Evolutionary conservation across 257 asterid species (phyloP).

Genomic region (Nemophila menziesii): DNA sequence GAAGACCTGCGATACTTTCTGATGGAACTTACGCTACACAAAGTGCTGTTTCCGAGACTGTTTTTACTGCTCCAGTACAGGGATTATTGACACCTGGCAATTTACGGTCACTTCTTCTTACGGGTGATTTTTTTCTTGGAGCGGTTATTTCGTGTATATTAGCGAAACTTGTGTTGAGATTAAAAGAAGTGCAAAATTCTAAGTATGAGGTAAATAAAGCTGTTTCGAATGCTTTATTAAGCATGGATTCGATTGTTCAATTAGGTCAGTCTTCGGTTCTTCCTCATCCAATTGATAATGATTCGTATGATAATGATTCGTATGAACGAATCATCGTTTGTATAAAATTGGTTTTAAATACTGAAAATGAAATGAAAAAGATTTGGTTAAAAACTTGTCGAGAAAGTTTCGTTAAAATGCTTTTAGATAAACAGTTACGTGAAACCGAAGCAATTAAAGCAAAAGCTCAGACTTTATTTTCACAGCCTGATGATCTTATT

Average conservation of each 20-base stretch:
- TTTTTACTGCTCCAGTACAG: constrained; percentile 67
- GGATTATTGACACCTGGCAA: constrained; percentile 61
- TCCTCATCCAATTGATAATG: constrained; percentile 91
- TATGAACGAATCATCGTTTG: constrained; percentile 72
- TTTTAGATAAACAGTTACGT: constrained; percentile 80
- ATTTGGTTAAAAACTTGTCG: constrained; percentile 85
- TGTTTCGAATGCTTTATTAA: constrained; percentile 45
- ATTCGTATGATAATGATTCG: no score
- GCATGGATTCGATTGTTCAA: constrained; percentile 79
- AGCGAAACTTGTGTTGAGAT: constrained; percentile 63
- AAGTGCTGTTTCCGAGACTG: constrained; percentile 96
- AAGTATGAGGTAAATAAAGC: constrained; percentile 73
- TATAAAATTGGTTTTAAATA: constrained; percentile 59
- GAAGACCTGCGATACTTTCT: constrained; percentile 89
- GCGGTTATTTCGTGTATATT: constrained; percentile 82
- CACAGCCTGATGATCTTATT: constrained; percentile 95
- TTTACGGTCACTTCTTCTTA: constrained; percentile 82
- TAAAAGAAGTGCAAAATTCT: constrained; percentile 85
- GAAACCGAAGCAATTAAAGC: constrained; percentile 87
- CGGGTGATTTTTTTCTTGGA: constrained; percentile 90
- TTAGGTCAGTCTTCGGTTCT: constrained; percentile 84
- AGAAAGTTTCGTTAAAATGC: constrained; percentile 88
- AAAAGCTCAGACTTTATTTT: constrained; percentile 58
- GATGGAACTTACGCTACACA: constrained; percentile 97
- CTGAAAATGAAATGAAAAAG: constrained; percentile 59